These are phyloP conservation scores for Phytophthora niederhauseri DNA, from an alignment of 352 stramenopile species.

Conservation along the genomic window DNA sequence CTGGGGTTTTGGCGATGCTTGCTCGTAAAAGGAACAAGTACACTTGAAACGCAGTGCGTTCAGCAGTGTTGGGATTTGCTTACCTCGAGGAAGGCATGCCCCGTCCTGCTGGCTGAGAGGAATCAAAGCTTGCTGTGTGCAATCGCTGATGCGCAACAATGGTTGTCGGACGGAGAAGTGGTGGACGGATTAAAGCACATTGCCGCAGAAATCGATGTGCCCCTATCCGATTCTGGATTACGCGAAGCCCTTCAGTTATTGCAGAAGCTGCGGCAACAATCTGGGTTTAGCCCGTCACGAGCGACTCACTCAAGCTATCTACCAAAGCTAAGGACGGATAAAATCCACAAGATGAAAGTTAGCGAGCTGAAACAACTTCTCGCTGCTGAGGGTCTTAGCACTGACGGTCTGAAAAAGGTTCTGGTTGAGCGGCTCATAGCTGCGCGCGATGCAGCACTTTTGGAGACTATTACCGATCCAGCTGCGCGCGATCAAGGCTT, in stretches of 20 bases:
- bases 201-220: constrained; percentile 34
- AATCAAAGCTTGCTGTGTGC: constrained; percentile 42
- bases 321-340: constrained; percentile 33
- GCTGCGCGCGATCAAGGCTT: background rate
- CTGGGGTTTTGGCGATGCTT: constrained; percentile 70
- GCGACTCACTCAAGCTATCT: constrained; percentile 15
- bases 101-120: constrained; percentile 22
- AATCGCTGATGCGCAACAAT: constrained; percentile 36
- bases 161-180: constrained; percentile 52
- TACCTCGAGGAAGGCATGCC: background rate
- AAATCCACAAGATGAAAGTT: constrained; percentile 52
- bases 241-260: constrained; percentile 31
- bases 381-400: constrained; percentile 32
- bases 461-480: constrained; percentile 1
- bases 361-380: constrained; percentile 49
- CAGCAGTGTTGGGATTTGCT: constrained; percentile 48
- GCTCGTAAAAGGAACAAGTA: constrained; percentile 34
- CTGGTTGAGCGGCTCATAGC: constrained; percentile 46
- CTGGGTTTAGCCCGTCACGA: constrained; percentile 5
- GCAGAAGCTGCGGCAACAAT: constrained; percentile 11
- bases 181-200: constrained; percentile 47
- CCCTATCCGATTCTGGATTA: constrained; percentile 25
- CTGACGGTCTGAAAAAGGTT: constrained; percentile 58
- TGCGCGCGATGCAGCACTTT: constrained; percentile 35
- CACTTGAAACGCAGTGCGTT: constrained; percentile 9